Evolutionary conservation across 192 early-diverging fungal species (phyloP).

Genomic region (Coemansia sp.): DNA sequence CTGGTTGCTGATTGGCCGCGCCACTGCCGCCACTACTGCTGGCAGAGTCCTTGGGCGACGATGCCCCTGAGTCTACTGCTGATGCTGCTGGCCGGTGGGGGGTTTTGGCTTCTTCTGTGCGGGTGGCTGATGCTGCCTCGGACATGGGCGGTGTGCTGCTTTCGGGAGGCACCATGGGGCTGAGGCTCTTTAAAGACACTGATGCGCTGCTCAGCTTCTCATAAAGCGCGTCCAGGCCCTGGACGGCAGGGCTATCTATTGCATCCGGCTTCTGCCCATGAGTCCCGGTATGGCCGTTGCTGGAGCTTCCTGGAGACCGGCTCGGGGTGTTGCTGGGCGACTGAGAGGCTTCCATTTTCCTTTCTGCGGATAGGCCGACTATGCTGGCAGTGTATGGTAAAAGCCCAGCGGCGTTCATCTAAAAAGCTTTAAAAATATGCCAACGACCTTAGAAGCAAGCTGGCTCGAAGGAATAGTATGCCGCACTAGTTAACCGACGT

Average conservation of each 20-base stretch:
- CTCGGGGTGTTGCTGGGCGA: conserved; percentile 12
- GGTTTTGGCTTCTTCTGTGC: conserved; percentile 5
- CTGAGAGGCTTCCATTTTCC: conserved; percentile 17
- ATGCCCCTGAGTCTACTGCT: conserved; percentile 23
- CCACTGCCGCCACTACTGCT: conserved; percentile 4
- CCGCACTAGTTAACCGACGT: too few relatives aligned
- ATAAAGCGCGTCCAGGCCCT: conserved; percentile 43
- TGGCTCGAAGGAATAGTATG: too few relatives aligned
- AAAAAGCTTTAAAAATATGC: background rate
- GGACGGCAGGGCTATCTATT: conserved; percentile 13
- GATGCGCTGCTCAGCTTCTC: conserved; percentile 41
- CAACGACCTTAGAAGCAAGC: too few relatives aligned
- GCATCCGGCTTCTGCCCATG: background rate
- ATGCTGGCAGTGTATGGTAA: conserved; percentile 25
- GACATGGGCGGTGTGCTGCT: background rate
- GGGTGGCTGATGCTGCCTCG: conserved; percentile 11
- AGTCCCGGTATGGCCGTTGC: conserved; percentile 9
- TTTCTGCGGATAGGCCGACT: conserved; percentile 23
- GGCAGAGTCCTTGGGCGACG: conserved; percentile 17
- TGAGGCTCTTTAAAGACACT: conserved; percentile 33
- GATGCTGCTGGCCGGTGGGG: background rate
- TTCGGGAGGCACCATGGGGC: conserved; percentile 18
- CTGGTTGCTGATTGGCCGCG: conserved; percentile 5
- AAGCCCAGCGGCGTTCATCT: conserved; percentile 43
- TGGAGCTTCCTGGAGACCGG: background rate